phyloP scores from a whole-genome alignment of 1,284 basidiomycete species.

The Melampsora larici-populina region DNA sequence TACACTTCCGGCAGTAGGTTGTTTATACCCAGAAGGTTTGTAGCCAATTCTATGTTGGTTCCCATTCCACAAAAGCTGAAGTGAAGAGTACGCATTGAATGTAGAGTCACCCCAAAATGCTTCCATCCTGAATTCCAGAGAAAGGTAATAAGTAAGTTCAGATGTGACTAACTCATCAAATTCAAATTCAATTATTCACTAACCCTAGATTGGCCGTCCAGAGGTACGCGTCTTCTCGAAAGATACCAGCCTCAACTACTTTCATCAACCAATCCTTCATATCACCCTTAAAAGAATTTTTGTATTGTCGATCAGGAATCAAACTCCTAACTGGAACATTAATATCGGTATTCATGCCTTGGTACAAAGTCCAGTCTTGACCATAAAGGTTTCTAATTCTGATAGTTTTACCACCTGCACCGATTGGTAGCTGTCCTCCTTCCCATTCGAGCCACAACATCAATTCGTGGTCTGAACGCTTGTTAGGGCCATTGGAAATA shows the following conservation, averaged over 20 bases:
- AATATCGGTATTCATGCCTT: not conserved
- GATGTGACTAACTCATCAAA: not conserved
- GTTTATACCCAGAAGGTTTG: not conserved
- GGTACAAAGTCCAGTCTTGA: not conserved
- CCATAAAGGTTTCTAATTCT: not conserved
- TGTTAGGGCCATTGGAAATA: not conserved
- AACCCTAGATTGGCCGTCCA: not conserved
- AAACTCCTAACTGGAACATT: not conserved
- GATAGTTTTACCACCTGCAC: not conserved
- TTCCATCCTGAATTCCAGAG: not conserved
- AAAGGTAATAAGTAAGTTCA: not conserved
- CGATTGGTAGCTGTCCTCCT: not conserved
- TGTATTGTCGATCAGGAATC: not conserved
- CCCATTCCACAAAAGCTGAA: not conserved
- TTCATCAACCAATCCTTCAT: not conserved
- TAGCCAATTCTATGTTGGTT: constrained; percentile 1
- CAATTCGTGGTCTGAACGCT: not conserved
- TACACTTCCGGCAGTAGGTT: not conserved
- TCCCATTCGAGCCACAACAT: constrained; percentile 1
- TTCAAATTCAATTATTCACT: not conserved
- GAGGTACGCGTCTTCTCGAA: not conserved
- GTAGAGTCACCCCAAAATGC: not conserved
- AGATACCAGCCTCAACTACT: not conserved
- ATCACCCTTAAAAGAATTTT: not conserved
- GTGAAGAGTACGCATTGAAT: not conserved